These are phyloP conservation scores for Backusella sp. DNA, from an alignment of 192 early-diverging fungal genomes.

Conservation along the genomic window DNA sequence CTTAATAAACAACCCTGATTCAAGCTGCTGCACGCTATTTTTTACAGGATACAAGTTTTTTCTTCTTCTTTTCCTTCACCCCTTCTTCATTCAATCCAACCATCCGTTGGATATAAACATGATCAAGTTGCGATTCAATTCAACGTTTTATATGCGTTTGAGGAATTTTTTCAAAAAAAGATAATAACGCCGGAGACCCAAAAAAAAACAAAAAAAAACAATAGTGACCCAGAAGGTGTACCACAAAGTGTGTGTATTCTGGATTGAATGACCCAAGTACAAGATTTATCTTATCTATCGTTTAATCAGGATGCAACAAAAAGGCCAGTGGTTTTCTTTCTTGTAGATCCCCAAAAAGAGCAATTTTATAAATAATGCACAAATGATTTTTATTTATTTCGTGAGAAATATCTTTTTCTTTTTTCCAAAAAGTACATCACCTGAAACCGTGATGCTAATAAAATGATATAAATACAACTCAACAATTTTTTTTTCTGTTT, in stretches of 20 bases:
- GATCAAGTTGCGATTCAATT: no score
- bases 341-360: background rate
- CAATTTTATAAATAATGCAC: background rate
- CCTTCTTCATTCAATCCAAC: no score
- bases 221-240: background rate
- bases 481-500: background rate
- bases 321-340: background rate
- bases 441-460: background rate
- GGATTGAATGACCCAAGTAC: background rate
- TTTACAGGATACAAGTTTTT: no score
- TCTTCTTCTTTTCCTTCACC: no score
- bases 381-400: slow-evolving; percentile 1
- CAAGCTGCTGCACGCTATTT: no score
- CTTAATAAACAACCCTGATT: no score
- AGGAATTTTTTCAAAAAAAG: no score
- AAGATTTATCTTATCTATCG: slow-evolving; percentile 1
- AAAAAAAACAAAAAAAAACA: background rate
- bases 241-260: background rate
- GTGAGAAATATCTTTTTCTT: slow-evolving; percentile 1
- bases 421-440: background rate
- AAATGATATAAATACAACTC: background rate
- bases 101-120: no score
- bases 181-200: background rate
- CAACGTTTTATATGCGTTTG: no score
- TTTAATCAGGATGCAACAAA: background rate